Base-by-base conservation (phyloP, 2,329 filamentous ascomycete genomes). In the Beauveria sp. region DNA sequence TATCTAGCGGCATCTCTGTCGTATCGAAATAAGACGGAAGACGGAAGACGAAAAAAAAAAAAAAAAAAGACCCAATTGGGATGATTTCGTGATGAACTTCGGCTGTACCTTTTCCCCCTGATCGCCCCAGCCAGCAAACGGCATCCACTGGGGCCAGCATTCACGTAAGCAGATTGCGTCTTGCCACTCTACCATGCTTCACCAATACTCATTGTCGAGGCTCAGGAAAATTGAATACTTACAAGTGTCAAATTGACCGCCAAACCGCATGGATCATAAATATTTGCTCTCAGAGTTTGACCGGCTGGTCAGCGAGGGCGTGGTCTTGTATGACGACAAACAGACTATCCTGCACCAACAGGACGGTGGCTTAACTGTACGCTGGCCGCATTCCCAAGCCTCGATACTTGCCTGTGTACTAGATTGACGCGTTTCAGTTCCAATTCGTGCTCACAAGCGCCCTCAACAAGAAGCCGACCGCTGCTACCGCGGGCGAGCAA, bases 311-410 rank as follows among this genome's bases (percentile, higher is more conserved):
- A 20, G 28, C 20, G 53, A 63, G 1, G 62, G 62, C n/a, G 12
- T 55, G 18, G 64, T 62, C 22, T 43, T 61, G 51, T 65, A 64
- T 46, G 55, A 64, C 24, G 51, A 60, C 43, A 54, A 64, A 24
- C 64, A 65, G 31, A 50, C 20, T 10, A 26, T 56, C 16, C n/a
- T 64, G 3, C 38, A 31, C 18, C 61, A 61, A 45, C n/a, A 20
- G 42, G 60, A 61, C 14, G 26, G 20, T 18, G 51, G 48, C n/a
- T 53, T 65, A n/a, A 60, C 22, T 31, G 64, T 62, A 45, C 8
- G 55, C 45, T 48, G 38, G 12, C 31, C 34, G 12, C 9, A 26
- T 49, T 3, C 8, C 43, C 14, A 8, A 18, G n/a, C 9, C 50
- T 22, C 7, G 18, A 12, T 16, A 8, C 14, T 16, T 3, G 12